Conservation (phyloP, 2,329 filamentous ascomycete genomes). For the Oidium heveae region DNA sequence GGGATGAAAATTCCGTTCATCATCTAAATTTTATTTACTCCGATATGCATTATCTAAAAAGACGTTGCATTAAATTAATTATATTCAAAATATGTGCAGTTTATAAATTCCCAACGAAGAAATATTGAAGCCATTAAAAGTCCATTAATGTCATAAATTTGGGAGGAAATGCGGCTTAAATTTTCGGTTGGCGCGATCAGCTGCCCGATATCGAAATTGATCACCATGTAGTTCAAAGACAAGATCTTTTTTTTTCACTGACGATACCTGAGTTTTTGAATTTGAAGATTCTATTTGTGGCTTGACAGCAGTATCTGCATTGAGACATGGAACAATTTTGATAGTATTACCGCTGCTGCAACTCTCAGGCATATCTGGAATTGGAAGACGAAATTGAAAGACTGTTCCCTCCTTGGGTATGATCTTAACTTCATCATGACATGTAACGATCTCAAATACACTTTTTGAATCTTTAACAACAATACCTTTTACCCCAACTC, state of each 20-base stretch:
- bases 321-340: too few species aligned
- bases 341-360: too few species aligned
- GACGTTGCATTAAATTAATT: too few species aligned
- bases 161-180: conserved; percentile 66
- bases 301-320: conserved; percentile 4
- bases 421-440: conserved; percentile 41
- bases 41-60: too few species aligned
- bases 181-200: conserved; percentile 72
- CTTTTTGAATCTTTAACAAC: conserved; percentile 74
- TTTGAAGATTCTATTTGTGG: background rate
- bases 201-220: conserved; percentile 60
- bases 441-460: conserved; percentile 63
- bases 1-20: too few species aligned
- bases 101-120: too few species aligned
- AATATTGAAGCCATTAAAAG: too few species aligned
- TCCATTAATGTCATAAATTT: conserved; percentile 26
- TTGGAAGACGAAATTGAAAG: conserved; percentile 50
- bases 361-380: conserved; percentile 5
- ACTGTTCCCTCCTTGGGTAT: conserved; percentile 79
- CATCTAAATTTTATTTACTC: too few species aligned
- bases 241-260: conserved; percentile 21
- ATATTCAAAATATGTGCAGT: too few species aligned
- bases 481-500: conserved; percentile 67
- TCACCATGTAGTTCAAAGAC: conserved; percentile 71
- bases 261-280: background rate